Conservation (phyloP, 2,329 filamentous ascomycete genomes). For the Exophiala spinifera region DNA sequence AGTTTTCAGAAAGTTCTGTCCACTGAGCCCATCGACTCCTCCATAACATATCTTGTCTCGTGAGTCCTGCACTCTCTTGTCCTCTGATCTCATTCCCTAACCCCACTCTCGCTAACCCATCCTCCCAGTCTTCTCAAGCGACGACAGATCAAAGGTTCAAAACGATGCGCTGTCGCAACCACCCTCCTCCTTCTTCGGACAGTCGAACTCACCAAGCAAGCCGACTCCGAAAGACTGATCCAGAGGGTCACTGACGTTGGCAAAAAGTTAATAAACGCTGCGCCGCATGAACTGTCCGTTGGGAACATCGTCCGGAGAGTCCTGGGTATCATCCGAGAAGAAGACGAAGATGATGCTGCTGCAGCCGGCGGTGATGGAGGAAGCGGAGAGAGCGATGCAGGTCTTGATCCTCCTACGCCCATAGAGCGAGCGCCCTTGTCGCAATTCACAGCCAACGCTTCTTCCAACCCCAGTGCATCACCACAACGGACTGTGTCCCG, state of each 20-base stretch:
- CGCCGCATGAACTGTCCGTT: conserved; percentile 86
- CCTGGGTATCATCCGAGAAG: conserved; percentile 84
- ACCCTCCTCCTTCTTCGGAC: conserved; percentile 84
- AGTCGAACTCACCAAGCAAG: conserved; percentile 75
- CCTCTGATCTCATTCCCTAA: too few species aligned
- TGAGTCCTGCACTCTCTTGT: conserved; percentile 1
- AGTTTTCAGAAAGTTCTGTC: conserved; percentile 79
- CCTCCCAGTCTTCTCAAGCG: conserved; percentile 75
- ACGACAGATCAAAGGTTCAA: conserved; percentile 81
- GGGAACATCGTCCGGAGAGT: conserved; percentile 92
- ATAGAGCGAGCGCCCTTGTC: conserved; percentile 13
- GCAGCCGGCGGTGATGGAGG: conserved; percentile 34
- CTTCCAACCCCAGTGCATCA: conserved; percentile 23
- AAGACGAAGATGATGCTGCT: conserved; percentile 74
- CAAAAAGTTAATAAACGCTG: conserved; percentile 72
- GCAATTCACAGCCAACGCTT: conserved; percentile 11
- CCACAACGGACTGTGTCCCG: conserved; percentile 39
- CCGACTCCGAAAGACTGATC: conserved; percentile 74
- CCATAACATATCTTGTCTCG: conserved; percentile 58
- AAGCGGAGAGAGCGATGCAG: conserved; percentile 57
- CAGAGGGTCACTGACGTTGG: conserved; percentile 77
- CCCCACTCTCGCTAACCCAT: not conserved
- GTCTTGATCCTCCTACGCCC: conserved; percentile 46
- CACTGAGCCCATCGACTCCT: conserved; percentile 70
- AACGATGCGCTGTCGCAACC: conserved; percentile 86